phyloP scores from a whole-genome alignment of 163 green algal species.

The Chlamydomonas reinhardtii region DNA sequence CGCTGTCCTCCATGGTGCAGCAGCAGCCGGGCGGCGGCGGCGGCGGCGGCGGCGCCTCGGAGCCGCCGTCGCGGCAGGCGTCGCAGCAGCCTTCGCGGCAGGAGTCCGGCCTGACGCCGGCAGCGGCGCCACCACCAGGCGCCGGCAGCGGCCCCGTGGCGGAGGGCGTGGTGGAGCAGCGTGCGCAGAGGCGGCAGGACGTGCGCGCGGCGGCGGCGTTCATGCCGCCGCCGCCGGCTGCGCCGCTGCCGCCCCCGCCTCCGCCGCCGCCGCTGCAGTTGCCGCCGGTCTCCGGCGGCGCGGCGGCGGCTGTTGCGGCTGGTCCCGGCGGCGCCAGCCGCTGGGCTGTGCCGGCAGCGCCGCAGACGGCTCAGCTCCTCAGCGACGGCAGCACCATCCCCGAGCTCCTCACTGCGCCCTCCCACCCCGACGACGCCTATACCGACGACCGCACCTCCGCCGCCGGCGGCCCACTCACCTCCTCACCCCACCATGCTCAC shows the following conservation, averaged over 20 bases:
- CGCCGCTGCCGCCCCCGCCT: conserved; percentile 13
- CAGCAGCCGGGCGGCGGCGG: neutral
- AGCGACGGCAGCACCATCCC: neutral
- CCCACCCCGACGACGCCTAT: too few relatives aligned
- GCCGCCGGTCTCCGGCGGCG: neutral
- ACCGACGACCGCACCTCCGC: too few relatives aligned
- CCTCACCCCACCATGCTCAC: neutral
- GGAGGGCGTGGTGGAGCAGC: neutral
- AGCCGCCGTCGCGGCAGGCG: neutral
- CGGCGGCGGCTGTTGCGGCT: neutral
- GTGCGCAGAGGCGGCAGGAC: neutral
- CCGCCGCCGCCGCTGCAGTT: conserved; percentile 16
- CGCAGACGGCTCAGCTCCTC: neutral
- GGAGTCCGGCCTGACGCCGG: too few relatives aligned
- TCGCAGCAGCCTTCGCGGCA: neutral
- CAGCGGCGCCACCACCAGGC: neutral
- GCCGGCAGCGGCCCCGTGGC: neutral
- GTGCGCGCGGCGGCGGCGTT: neutral
- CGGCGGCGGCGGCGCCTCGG: too few relatives aligned
- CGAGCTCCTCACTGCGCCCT: neutral
- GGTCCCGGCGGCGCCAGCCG: neutral
- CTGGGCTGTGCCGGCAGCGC: neutral
- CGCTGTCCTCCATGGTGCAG: conserved; percentile 17
- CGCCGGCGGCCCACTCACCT: too few relatives aligned
- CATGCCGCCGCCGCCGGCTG: neutral